These are phyloP conservation scores for Orbilia ellipsospora DNA, from an alignment of 2,329 filamentous ascomycete species.

Conservation along the genomic window DNA sequence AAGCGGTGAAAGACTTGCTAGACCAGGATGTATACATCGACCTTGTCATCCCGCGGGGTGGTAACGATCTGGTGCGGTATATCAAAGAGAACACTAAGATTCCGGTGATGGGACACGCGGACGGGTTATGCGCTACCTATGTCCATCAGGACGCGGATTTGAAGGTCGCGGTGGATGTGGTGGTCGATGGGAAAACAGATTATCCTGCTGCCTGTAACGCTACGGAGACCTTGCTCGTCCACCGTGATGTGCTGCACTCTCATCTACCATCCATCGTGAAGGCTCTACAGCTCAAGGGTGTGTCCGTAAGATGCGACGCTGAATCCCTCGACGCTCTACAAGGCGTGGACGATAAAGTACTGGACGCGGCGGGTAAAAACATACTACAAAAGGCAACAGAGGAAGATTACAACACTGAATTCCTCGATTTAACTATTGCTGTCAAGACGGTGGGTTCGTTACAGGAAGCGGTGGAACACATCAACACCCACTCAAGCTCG, in stretches of 20 bases:
- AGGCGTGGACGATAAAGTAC: slow-evolving; percentile 62
- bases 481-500: slow-evolving; percentile 84
- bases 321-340: slow-evolving; percentile 73
- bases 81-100: slow-evolving; percentile 93
- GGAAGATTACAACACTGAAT: slow-evolving; percentile 85
- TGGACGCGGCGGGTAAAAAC: slow-evolving; percentile 60
- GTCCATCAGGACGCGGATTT: slow-evolving; percentile 81
- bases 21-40: slow-evolving; percentile 88
- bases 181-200: slow-evolving; percentile 91
- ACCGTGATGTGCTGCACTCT: slow-evolving; percentile 72
- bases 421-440: slow-evolving; percentile 83
- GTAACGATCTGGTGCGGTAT: slow-evolving; percentile 87
- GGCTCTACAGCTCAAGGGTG: slow-evolving; percentile 79
- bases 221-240: slow-evolving; percentile 88
- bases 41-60: slow-evolving; percentile 90
- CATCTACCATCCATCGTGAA: slow-evolving; percentile 78
- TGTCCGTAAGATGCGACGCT: slow-evolving; percentile 82
- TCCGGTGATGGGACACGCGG: slow-evolving; percentile 93
- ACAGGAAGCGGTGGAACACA: slow-evolving; percentile 81
- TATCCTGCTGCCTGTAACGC: slow-evolving; percentile 97
- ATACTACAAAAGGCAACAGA: slow-evolving; percentile 74
- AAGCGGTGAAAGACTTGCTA: slow-evolving; percentile 88
- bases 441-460: slow-evolving; percentile 79
- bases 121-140: slow-evolving; percentile 90
- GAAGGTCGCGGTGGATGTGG: slow-evolving; percentile 76